A percentile compares a stretch with the other conserved stretches of the same genome.
phyloP scores from a whole-genome alignment of 2,329 filamentous ascomycete species.

The Pseudogymnoascus sp. region DNA sequence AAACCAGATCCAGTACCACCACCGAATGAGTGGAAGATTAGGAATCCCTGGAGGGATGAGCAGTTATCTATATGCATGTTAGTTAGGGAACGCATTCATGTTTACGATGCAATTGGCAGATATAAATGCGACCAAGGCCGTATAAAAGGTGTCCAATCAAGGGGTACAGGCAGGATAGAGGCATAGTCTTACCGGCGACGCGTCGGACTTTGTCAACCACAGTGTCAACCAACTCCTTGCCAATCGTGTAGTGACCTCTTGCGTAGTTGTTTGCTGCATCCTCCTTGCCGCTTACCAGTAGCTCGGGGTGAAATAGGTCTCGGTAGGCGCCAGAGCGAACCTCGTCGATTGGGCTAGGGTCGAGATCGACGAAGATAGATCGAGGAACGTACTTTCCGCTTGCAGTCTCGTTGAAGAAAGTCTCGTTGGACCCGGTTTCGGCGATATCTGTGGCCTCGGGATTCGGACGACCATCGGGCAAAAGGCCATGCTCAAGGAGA shows the following conservation, averaged over 20 bases:
- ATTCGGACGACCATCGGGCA: constrained; percentile 51
- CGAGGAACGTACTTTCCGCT: constrained; percentile 61
- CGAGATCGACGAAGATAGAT: constrained; percentile 60
- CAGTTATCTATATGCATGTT: constrained; percentile 47
- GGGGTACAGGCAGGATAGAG: not conserved
- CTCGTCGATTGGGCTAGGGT: constrained; percentile 61
- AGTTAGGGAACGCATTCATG: not conserved
- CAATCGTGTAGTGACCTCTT: constrained; percentile 61
- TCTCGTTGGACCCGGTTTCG: constrained; percentile 52
- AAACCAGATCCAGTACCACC: constrained; percentile 62
- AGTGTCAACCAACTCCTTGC: constrained; percentile 58
- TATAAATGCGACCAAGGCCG: not conserved
- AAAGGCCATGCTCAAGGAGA: constrained; percentile 58
- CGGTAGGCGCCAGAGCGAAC: constrained; percentile 57
- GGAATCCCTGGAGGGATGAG: constrained; percentile 57
- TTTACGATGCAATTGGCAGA: not conserved
- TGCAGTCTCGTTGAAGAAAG: constrained; percentile 59
- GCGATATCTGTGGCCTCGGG: constrained; percentile 45
- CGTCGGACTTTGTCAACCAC: constrained; percentile 59
- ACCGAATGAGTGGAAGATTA: constrained; percentile 63
- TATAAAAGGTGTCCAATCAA: not conserved
- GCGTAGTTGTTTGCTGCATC: constrained; percentile 66
- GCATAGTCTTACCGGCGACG: constrained; percentile 45
- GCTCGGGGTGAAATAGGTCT: constrained; percentile 58
- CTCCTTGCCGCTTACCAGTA: constrained; percentile 61